Conservation (phyloP, 108 stramenopile species). For the Cyclotella sp. region DNA sequence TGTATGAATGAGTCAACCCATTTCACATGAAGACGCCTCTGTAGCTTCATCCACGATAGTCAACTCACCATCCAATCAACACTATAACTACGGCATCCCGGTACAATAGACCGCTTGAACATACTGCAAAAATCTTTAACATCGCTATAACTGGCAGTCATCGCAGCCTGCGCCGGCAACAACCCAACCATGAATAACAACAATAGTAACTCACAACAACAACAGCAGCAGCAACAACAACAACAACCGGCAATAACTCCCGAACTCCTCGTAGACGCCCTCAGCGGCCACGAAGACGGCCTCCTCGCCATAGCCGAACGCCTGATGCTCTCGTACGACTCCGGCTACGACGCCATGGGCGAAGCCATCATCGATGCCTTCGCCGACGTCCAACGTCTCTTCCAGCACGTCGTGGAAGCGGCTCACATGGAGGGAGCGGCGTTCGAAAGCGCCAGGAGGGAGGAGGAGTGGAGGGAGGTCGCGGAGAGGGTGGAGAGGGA, state of each 20-base stretch:
- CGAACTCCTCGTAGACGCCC: constrained; percentile 85
- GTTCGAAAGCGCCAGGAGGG: constrained; percentile 72
- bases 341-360: constrained; percentile 89
- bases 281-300: constrained; percentile 89
- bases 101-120: too few species aligned
- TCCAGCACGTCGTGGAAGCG: constrained; percentile 90
- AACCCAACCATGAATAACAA: constrained; percentile 1
- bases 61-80: not conserved
- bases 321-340: constrained; percentile 85
- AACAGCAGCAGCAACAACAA: constrained; percentile 2
- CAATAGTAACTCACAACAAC: constrained; percentile 18
- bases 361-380: constrained; percentile 89
- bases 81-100: too few species aligned
- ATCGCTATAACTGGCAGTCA: too few species aligned
- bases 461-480: constrained; percentile 64
- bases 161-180: too few species aligned
- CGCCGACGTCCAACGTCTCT: constrained; percentile 86
- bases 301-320: constrained; percentile 87
- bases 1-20: not conserved
- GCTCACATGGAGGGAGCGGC: constrained; percentile 94
- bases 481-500: constrained; percentile 42
- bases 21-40: not conserved
- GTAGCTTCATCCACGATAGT: not conserved
- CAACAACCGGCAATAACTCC: constrained; percentile 66
- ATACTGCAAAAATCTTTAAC: too few species aligned